A percentile compares a stretch with the other conserved stretches of the same genome.
phyloP scores from a whole-genome alignment of 805 yeast species.

The Ogataea chonburiensis region DNA sequence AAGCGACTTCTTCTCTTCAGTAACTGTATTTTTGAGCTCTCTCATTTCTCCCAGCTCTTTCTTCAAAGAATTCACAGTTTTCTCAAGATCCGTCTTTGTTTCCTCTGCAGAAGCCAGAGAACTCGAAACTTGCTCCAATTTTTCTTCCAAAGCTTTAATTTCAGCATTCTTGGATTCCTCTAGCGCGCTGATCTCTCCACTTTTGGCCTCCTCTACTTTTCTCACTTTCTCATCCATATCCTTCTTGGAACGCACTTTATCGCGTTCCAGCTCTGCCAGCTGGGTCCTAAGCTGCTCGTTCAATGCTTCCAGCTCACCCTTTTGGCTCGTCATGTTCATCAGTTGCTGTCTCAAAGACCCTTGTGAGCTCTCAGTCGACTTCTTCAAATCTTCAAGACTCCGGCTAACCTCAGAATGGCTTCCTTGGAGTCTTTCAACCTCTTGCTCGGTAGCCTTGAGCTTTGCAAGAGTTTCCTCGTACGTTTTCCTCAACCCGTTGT shows the following conservation, averaged over 20 bases:
- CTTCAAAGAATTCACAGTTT: constrained; percentile 29
- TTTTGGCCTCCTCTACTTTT: not conserved
- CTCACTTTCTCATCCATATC: not conserved
- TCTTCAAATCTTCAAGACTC: constrained; percentile 30
- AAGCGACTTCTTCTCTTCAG: constrained; percentile 35
- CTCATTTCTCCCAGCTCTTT: constrained; percentile 25
- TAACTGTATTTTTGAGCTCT: constrained; percentile 28
- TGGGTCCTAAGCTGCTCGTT: constrained; percentile 1
- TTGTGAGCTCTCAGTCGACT: constrained; percentile 3
- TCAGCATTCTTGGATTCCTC: not conserved
- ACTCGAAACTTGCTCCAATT: not conserved
- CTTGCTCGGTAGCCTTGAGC: constrained; percentile 24
- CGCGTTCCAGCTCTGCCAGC: constrained; percentile 6
- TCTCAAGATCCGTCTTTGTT: constrained; percentile 16
- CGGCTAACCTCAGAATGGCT: constrained; percentile 8
- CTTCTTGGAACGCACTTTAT: constrained; percentile 12
- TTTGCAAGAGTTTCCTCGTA: constrained; percentile 28
- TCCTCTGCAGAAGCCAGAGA: constrained; percentile 4
- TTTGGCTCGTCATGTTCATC: constrained; percentile 4
- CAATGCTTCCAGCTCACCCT: constrained; percentile 7
- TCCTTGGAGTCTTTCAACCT: constrained; percentile 21
- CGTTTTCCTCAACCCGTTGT: constrained; percentile 24
- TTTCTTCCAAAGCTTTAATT: constrained; percentile 1
- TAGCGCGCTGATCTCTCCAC: not conserved
- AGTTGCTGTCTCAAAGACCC: constrained; percentile 4